These are phyloP conservation scores for Saturnispora serradocipensis DNA, from an alignment of 805 yeast species.

Conservation along the genomic window DNA sequence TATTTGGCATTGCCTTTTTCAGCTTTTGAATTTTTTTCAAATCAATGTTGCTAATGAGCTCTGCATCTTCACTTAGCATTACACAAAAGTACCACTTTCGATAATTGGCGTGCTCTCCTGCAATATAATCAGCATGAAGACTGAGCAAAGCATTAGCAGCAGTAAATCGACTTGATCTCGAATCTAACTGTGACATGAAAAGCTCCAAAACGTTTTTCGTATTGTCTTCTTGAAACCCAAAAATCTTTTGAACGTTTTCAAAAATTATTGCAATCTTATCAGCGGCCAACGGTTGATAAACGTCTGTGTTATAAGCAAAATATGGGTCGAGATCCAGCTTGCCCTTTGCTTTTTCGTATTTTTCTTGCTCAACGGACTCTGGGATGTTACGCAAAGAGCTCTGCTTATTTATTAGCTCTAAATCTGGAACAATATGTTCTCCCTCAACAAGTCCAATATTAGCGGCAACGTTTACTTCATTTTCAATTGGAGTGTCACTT, in stretches of 20 bases:
- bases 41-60: slow-evolving; percentile 47
- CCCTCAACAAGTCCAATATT: background rate
- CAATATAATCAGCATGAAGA: slow-evolving; percentile 84
- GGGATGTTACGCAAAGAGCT: background rate
- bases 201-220: slow-evolving; percentile 75
- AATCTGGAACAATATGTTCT: background rate
- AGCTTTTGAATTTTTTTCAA: slow-evolving; percentile 49
- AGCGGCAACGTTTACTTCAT: background rate
- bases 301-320: slow-evolving; percentile 51
- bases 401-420: background rate
- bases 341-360: slow-evolving; percentile 2
- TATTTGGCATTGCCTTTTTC: slow-evolving; percentile 42
- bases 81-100: slow-evolving; percentile 91
- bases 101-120: slow-evolving; percentile 81
- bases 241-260: slow-evolving; percentile 43
- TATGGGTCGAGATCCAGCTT: slow-evolving; percentile 31
- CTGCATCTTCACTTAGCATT: slow-evolving; percentile 66
- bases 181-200: slow-evolving; percentile 72
- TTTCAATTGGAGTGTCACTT: background rate
- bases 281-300: slow-evolving; percentile 64
- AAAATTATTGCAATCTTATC: slow-evolving; percentile 57
- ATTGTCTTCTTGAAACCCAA: slow-evolving; percentile 82
- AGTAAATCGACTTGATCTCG: slow-evolving; percentile 72
- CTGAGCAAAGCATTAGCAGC: slow-evolving; percentile 64
- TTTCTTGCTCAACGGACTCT: background rate